phyloP scores from a whole-genome alignment of 345 rosid genomes.

The Kernera saxatilis region DNA sequence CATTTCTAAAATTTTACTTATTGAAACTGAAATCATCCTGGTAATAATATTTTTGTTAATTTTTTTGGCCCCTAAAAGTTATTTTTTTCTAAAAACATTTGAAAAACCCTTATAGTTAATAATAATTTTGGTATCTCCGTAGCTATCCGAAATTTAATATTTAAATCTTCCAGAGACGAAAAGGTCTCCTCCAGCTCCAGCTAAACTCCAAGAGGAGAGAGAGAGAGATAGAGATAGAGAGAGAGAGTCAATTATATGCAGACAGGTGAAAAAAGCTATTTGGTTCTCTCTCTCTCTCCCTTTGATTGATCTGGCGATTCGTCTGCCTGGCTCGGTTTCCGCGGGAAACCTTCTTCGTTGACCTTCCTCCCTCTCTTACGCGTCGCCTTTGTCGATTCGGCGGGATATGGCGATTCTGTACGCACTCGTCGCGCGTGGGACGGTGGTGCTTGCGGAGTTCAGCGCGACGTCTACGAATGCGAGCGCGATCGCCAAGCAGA shows the following conservation, averaged over 20 bases:
- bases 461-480: slow-evolving; percentile 74
- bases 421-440: slow-evolving; percentile 87
- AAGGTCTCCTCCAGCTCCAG: slow-evolving; percentile 20
- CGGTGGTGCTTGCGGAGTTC: slow-evolving; percentile 90
- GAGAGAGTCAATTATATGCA: slow-evolving; percentile 7
- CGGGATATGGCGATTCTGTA: slow-evolving; percentile 73
- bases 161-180: slow-evolving; percentile 3
- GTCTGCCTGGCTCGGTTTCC: slow-evolving; percentile 13
- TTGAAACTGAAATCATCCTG: no score
- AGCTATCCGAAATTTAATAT: neutral
- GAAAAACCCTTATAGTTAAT: no score
- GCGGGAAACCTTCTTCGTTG: slow-evolving; percentile 32
- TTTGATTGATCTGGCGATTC: slow-evolving; percentile 26
- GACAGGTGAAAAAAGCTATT: neutral
- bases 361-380: neutral
- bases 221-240: slow-evolving; percentile 13
- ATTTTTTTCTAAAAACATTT: no score
- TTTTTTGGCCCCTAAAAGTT: no score
- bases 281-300: slow-evolving; percentile 5
- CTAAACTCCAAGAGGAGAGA: slow-evolving; percentile 21
- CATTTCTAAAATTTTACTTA: no score
- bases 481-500: slow-evolving; percentile 69
- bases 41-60: no score
- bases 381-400: neutral
- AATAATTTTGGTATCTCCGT: neutral